Percentiles rank a stretch among this genome's conserved stretches.
Evolutionary conservation across 192 early-diverging fungal genomes (phyloP).

Genomic region (Coemansia sp.): DNA sequence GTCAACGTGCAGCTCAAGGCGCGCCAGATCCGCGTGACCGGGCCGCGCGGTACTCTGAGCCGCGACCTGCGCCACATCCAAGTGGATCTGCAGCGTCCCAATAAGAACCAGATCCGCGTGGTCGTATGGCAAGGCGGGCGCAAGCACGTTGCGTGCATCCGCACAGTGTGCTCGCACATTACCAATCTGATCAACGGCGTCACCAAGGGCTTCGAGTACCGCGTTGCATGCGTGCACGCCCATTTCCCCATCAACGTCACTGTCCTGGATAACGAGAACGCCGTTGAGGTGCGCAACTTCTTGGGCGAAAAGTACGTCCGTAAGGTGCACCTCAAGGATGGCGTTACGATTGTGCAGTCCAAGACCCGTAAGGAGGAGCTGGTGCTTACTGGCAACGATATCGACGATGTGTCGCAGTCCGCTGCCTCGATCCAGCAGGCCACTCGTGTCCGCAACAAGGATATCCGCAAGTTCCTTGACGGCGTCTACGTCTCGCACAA

Average conservation of each 20-base stretch:
- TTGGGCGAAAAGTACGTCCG: conserved; percentile 93
- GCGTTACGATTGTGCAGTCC: conserved; percentile 78
- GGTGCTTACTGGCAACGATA: conserved; percentile 87
- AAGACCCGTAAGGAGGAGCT: conserved; percentile 92
- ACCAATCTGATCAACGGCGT: conserved; percentile 97
- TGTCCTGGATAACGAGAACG: conserved; percentile 69
- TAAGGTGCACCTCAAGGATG: conserved; percentile 81
- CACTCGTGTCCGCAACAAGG: conserved; percentile 94
- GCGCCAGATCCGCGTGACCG: conserved; percentile 82
- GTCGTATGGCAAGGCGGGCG: conserved; percentile 93
- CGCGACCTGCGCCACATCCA: conserved; percentile 94
- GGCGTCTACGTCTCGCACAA: conserved; percentile 96
- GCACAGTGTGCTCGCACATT: conserved; percentile 93
- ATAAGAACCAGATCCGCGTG: conserved; percentile 73
- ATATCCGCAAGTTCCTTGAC: conserved; percentile 99
- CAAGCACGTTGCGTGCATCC: conserved; percentile 98
- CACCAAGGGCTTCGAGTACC: conserved; percentile 99
- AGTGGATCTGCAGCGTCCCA: conserved; percentile 79
- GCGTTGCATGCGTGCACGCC: conserved; percentile 98
- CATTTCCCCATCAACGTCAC: conserved; percentile 99
- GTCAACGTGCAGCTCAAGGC: conserved; percentile 87
- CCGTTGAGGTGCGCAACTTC: conserved; percentile 98
- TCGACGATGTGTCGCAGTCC: conserved; percentile 92
- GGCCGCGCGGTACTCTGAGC: conserved; percentile 84
- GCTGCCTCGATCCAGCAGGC: conserved; percentile 96